These are phyloP conservation scores for Boletus vinaceobasis DNA, from an alignment of 768 basidiomycete species.

Conservation along the genomic window DNA sequence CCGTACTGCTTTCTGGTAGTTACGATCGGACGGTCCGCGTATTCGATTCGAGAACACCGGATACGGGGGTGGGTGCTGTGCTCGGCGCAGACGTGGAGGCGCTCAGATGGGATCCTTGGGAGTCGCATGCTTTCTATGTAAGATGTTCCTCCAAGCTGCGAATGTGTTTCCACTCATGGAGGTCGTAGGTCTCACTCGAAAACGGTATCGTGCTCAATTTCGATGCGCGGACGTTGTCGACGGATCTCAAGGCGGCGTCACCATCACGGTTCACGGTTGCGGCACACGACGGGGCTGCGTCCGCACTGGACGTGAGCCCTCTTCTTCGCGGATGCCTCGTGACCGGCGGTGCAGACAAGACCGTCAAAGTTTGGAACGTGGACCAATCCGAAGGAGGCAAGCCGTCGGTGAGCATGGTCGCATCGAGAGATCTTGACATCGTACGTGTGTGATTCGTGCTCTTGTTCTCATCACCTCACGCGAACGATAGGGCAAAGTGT, in stretches of 20 bases:
- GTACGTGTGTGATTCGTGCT: slow-evolving; percentile 48
- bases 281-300: slow-evolving; percentile 89
- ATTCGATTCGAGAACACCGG: slow-evolving; percentile 86
- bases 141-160: slow-evolving; percentile 25
- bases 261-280: slow-evolving; percentile 83
- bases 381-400: slow-evolving; percentile 62
- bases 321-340: slow-evolving; percentile 86
- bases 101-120: slow-evolving; percentile 95
- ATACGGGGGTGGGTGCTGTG: slow-evolving; percentile 76
- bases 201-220: slow-evolving; percentile 93
- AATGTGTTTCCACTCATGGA: neutral
- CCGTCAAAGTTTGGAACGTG: slow-evolving; percentile 96
- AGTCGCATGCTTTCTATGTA: slow-evolving; percentile 82
- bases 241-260: slow-evolving; percentile 58
- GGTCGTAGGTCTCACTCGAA: slow-evolving; percentile 82
- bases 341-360: slow-evolving; percentile 93
- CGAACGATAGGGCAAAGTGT: slow-evolving; percentile 82
- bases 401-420: slow-evolving; percentile 77
- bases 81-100: slow-evolving; percentile 93
- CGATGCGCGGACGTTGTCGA: slow-evolving; percentile 80
- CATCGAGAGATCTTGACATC: slow-evolving; percentile 85
- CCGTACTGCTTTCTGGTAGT: slow-evolving; percentile 87
- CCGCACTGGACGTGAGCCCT: slow-evolving; percentile 87
- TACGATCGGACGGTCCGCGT: slow-evolving; percentile 94
- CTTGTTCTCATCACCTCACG: neutral